phyloP scores from a whole-genome alignment of 495 filamentous ascomycete genomes.

The Thozetella sp. region DNA sequence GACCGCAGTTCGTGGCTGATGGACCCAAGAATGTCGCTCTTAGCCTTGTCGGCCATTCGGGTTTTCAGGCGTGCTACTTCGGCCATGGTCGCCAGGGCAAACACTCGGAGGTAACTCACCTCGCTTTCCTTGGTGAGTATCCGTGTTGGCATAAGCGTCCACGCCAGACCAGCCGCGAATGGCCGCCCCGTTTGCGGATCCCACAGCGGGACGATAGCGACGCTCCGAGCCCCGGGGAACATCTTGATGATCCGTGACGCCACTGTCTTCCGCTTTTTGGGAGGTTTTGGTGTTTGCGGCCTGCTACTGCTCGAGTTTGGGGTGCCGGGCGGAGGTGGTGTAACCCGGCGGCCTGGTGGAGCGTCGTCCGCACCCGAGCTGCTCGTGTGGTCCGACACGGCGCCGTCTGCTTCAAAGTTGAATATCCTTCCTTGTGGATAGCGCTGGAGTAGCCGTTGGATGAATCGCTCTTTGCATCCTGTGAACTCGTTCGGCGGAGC shows the following conservation, averaged over 20 bases:
- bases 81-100: slow-evolving; percentile 62
- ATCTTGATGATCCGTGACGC: slow-evolving; percentile 16
- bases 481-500: neutral
- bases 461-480: slow-evolving; percentile 32
- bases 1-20: slow-evolving; percentile 81
- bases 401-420: slow-evolving; percentile 51
- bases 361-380: slow-evolving; percentile 13
- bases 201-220: slow-evolving; percentile 67
- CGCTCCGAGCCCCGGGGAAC: slow-evolving; percentile 54
- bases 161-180: slow-evolving; percentile 69
- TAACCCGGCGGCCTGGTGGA: neutral
- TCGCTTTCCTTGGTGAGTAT: slow-evolving; percentile 45
- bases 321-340: neutral
- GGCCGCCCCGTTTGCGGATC: slow-evolving; percentile 69
- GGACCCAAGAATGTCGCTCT: slow-evolving; percentile 71
- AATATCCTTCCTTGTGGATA: slow-evolving; percentile 64
- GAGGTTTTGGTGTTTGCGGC: neutral
- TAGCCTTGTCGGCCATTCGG: slow-evolving; percentile 44
- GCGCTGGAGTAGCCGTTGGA: slow-evolving; percentile 54
- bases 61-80: slow-evolving; percentile 57
- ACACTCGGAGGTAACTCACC: slow-evolving; percentile 46
- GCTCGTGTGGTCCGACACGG: slow-evolving; percentile 3
- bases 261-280: slow-evolving; percentile 6
- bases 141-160: slow-evolving; percentile 49
- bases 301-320: neutral